Percentiles rank a stretch among this genome's conserved stretches.
These are phyloP conservation scores for Boechera divaricarpa DNA, from an alignment of 345 rosid genomes.

Conservation along the genomic window DNA sequence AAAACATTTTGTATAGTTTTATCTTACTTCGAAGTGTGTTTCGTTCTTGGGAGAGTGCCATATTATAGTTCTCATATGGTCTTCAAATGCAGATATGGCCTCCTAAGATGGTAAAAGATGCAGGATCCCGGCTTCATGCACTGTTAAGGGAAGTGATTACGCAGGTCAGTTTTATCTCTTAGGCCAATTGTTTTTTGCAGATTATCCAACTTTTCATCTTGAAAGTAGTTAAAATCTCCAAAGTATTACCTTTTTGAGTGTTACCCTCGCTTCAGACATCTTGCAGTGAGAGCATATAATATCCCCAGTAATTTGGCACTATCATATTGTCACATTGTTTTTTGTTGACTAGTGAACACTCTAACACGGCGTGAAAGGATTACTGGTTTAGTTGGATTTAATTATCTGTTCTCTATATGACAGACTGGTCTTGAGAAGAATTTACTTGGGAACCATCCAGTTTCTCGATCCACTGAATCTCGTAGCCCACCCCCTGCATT, in stretches of 20 bases:
- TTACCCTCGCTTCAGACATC: not conserved
- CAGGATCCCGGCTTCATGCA: constrained; percentile 88
- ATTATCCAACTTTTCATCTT: constrained; percentile 18
- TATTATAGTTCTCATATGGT: constrained; percentile 26
- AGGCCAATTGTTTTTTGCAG: not conserved
- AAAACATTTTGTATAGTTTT: not conserved
- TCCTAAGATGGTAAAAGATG: constrained; percentile 93
- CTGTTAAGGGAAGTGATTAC: constrained; percentile 81
- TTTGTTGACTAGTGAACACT: not conserved
- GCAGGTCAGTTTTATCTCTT: constrained; percentile 60
- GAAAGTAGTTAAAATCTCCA: constrained; percentile 22
- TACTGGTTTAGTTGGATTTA: constrained; percentile 17
- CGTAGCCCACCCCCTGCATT: constrained; percentile 78
- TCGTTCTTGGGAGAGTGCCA: constrained; percentile 19
- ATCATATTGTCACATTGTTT: constrained; percentile 1
- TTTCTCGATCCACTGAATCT: constrained; percentile 64
- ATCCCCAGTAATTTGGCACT: constrained; percentile 12
- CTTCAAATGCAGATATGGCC: constrained; percentile 86
- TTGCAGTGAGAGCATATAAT: constrained; percentile 4
- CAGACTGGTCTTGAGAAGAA: constrained; percentile 92
- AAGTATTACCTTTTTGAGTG: not conserved
- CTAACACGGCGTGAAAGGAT: constrained; percentile 6
- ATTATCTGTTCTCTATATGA: constrained; percentile 30
- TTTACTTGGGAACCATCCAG: constrained; percentile 84
- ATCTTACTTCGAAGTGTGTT: constrained; percentile 23